Evolutionary conservation across 106 monocot genomes (phyloP).

Genomic region (Dendrobium catenatum): DNA sequence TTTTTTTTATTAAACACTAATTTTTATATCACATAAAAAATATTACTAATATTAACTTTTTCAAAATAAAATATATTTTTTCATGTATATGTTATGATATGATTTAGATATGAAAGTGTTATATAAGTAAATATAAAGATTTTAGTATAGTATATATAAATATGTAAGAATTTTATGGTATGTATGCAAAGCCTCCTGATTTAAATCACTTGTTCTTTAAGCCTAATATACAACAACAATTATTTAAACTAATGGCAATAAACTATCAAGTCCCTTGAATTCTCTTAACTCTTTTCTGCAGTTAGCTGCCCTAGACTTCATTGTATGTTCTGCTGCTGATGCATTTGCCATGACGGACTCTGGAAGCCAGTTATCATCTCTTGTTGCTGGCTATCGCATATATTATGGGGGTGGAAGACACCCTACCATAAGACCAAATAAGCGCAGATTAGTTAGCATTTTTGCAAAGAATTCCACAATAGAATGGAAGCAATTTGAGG

Average conservation of each 20-base stretch:
- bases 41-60: too few species aligned
- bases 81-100: too few species aligned
- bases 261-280: neutral
- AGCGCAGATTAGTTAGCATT: slow-evolving; percentile 66
- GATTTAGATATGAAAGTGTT: too few species aligned
- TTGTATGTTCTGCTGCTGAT: slow-evolving; percentile 82
- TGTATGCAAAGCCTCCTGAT: too few species aligned
- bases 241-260: too few species aligned
- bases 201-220: too few species aligned
- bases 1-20: too few species aligned
- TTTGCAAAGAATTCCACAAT: slow-evolving; percentile 75
- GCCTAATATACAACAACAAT: too few species aligned
- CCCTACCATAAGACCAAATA: slow-evolving; percentile 88
- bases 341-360: slow-evolving; percentile 97
- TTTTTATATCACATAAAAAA: neutral
- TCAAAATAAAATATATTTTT: too few species aligned
- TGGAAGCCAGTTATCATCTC: slow-evolving; percentile 91
- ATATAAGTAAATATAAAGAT: too few species aligned
- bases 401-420: slow-evolving; percentile 70
- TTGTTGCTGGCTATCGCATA: slow-evolving; percentile 89
- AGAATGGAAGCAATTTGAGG: slow-evolving; percentile 82
- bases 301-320: slow-evolving; percentile 95
- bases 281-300: slow-evolving; percentile 19
- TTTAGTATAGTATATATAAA: too few species aligned
- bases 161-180: too few species aligned